Base-by-base conservation (phyloP, 2,329 filamentous ascomycete genomes). In the Penicillium paneum region DNA sequence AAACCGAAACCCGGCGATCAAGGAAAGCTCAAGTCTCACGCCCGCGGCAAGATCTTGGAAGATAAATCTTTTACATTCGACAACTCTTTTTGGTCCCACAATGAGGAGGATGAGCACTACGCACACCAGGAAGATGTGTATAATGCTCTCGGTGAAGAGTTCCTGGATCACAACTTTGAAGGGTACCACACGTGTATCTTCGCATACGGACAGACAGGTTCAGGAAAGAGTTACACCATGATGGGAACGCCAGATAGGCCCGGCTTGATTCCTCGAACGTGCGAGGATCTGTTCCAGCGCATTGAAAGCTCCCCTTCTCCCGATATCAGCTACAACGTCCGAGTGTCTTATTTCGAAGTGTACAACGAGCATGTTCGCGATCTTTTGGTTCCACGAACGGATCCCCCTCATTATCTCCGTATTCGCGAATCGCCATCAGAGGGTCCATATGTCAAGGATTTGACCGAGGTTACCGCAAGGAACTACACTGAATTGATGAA, bases 101-200 rank as follows among this genome's bases (percentile, higher is more conserved):
- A 93, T 71, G 81, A 82, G 52, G 73, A 79, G 26, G 91, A 96
- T 69, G 78, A 84, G 31, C 90, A 97, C 75, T 99, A 97, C 71
- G 92, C 94, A 3, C 83, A 88, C 57, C 94, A 99, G 72, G 90
- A 91, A 66, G 90, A 97, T 67, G 88, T 99, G 52, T 97, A 99
- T 79, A 90, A 94, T 68, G 89, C 88, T 55, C 82, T 99, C 24
- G 94, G 94, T 52, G 91, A 97, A 72, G 94, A 97, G 69, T 97
- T 99, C 64, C 82, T 99, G 59, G 94, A 99, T 74, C 94, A 99
- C 81, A 99, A 99, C 77, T 99, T 99, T 67, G 92, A 97, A 71
- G 94, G 94, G 60, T 99, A 99, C 77, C 93, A 99, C 75, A 99
- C 94, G 0, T 99, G 94, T 74, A 99, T 99, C 64, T 97, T 99